Conservation (phyloP, 768 basidiomycete genomes). For the Mycena venus region DNA sequence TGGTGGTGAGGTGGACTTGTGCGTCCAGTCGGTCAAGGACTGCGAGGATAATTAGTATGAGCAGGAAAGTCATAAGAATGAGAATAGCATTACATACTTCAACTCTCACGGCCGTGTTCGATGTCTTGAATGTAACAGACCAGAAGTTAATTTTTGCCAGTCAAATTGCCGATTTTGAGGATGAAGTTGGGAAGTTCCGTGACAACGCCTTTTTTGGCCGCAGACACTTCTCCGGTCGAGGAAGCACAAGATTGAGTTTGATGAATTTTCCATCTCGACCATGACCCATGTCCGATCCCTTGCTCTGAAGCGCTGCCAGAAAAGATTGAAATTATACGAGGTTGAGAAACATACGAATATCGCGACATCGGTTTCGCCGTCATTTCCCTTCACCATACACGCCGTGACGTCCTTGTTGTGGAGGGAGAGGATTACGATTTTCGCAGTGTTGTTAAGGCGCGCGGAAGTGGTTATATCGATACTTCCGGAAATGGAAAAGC, state of each 20-base stretch:
- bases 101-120: slow-evolving; percentile 18
- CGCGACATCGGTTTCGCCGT: slow-evolving; percentile 7
- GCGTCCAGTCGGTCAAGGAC: slow-evolving; percentile 7
- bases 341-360: slow-evolving; percentile 18
- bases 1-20: neutral
- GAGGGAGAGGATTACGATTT: neutral
- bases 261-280: neutral
- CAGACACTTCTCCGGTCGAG: neutral
- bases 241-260: slow-evolving; percentile 23
- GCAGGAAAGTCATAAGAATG: neutral
- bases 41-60: neutral
- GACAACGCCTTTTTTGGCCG: neutral
- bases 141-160: neutral
- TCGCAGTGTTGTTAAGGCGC: neutral
- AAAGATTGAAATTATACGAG: neutral
- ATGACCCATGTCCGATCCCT: neutral
- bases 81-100: neutral
- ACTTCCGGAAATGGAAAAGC: neutral
- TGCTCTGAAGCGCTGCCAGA: neutral
- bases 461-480: slow-evolving; percentile 16
- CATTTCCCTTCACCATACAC: slow-evolving; percentile 1
- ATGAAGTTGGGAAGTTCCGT: slow-evolving; percentile 22
- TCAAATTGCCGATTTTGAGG: slow-evolving; percentile 5
- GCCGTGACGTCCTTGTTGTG: neutral
- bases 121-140: neutral